phyloP scores from a whole-genome alignment of 805 yeast species.

The Yamadazyma laniorum region DNA sequence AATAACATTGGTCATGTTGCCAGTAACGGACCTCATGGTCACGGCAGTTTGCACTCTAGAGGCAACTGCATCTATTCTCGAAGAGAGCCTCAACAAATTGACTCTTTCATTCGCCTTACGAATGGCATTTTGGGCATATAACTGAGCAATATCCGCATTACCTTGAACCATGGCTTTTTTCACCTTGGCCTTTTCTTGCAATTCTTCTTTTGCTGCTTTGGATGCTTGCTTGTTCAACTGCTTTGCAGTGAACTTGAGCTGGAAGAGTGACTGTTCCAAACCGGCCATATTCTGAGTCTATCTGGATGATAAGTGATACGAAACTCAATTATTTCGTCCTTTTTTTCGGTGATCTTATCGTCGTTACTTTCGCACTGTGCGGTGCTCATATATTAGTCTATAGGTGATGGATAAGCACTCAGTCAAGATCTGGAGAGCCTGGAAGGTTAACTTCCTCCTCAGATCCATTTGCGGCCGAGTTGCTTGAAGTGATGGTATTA shows the following conservation, averaged over 20 bases:
- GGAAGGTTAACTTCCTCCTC: neutral
- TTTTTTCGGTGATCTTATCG: neutral
- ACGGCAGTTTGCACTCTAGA: conserved; percentile 96
- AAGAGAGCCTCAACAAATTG: conserved; percentile 75
- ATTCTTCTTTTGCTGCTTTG: conserved; percentile 88
- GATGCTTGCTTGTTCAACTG: conserved; percentile 87
- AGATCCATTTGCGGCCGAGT: too few relatives aligned
- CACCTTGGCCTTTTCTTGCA: conserved; percentile 79
- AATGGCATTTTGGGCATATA: conserved; percentile 95
- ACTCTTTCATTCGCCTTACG: conserved; percentile 85
- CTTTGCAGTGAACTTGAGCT: conserved; percentile 85
- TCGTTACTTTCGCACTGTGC: neutral
- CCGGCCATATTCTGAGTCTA: conserved; percentile 30
- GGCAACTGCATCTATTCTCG: conserved; percentile 94
- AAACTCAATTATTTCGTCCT: neutral
- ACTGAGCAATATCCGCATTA: conserved; percentile 85
- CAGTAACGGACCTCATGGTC: conserved; percentile 93
- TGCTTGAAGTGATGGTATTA: too few relatives aligned
- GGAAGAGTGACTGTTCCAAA: conserved; percentile 56
- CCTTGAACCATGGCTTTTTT: conserved; percentile 87
- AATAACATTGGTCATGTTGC: conserved; percentile 90
- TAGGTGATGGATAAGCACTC: too few relatives aligned
- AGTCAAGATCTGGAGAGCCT: conserved; percentile 9
- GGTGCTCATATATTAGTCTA: neutral
- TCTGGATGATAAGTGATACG: conserved; percentile 5